Evolutionary conservation across 2,329 filamentous ascomycete species (phyloP).

Genomic region (Thelonectria olida): DNA sequence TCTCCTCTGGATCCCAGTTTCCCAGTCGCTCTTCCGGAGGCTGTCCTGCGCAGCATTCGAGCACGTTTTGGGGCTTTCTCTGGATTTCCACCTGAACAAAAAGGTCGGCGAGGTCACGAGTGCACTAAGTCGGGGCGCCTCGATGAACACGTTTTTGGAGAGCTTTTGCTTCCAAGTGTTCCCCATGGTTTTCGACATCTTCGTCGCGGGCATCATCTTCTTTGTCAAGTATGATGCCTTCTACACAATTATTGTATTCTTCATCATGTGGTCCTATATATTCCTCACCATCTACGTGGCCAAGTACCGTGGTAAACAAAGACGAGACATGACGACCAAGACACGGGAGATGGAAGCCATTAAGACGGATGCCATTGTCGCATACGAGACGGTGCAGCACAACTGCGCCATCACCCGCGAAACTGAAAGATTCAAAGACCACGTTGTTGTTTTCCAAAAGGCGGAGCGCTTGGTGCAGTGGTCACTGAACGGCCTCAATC

Average conservation of each 20-base stretch:
- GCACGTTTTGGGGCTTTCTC: slow-evolving; percentile 55
- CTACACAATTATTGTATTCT: slow-evolving; percentile 58
- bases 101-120: slow-evolving; percentile 61
- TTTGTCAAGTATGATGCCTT: slow-evolving; percentile 56
- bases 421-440: slow-evolving; percentile 64
- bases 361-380: slow-evolving; percentile 59
- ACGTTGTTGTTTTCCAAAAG: slow-evolving; percentile 62
- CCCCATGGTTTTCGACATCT: slow-evolving; percentile 60
- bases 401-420: slow-evolving; percentile 70
- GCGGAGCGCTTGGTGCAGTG: slow-evolving; percentile 38
- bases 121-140: slow-evolving; percentile 56
- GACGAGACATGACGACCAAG: slow-evolving; percentile 55
- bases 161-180: slow-evolving; percentile 59
- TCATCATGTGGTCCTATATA: slow-evolving; percentile 60
- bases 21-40: slow-evolving; percentile 53
- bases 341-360: slow-evolving; percentile 59
- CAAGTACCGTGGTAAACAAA: slow-evolving; percentile 53
- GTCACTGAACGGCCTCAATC: slow-evolving; percentile 60
- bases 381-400: slow-evolving; percentile 69
- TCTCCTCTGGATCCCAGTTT: slow-evolving; percentile 59
- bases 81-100: slow-evolving; percentile 62
- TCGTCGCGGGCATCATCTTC: slow-evolving; percentile 58
- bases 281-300: slow-evolving; percentile 62
- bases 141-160: slow-evolving; percentile 60
- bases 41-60: slow-evolving; percentile 57